phyloP scores from a whole-genome alignment of 1,139 yeast species.

The Kurtzmaniella quercitrusa region DNA sequence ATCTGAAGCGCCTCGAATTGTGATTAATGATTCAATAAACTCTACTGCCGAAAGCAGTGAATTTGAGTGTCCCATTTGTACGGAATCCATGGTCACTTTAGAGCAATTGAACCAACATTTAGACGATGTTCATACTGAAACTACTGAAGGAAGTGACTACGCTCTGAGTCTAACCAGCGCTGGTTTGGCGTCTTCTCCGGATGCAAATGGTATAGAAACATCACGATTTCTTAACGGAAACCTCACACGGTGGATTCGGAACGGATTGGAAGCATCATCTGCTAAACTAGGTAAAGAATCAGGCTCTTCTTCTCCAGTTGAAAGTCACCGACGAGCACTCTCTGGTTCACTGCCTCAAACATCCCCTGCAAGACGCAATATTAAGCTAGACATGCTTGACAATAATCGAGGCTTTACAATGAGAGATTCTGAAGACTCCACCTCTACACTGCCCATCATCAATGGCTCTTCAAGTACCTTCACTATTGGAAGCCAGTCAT shows the following conservation, averaged over 20 bases:
- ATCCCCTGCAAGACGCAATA: conserved; percentile 18
- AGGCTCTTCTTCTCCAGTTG: background rate
- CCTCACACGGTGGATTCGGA: conserved; percentile 20
- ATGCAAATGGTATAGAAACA: conserved; percentile 8
- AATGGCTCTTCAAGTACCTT: conserved; percentile 3
- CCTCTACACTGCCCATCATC: conserved; percentile 1
- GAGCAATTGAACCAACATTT: conserved; percentile 64
- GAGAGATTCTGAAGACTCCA: conserved; percentile 14
- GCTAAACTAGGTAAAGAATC: background rate
- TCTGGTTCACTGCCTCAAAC: background rate
- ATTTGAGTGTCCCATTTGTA: conserved; percentile 66
- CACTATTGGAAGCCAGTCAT: background rate
- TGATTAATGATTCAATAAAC: too few species aligned
- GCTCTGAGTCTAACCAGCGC: background rate
- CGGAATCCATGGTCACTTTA: conserved; percentile 54
- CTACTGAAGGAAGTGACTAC: conserved; percentile 5
- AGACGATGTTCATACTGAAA: conserved; percentile 54
- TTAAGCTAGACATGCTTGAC: conserved; percentile 33
- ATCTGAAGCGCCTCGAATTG: too few species aligned
- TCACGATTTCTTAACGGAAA: conserved; percentile 18
- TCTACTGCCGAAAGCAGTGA: background rate
- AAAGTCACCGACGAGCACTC: background rate
- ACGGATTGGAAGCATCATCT: conserved; percentile 9
- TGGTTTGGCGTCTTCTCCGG: background rate
- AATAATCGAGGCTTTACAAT: conserved; percentile 30